Conservation (phyloP, 768 basidiomycete genomes). For the Russula vinacea region DNA sequence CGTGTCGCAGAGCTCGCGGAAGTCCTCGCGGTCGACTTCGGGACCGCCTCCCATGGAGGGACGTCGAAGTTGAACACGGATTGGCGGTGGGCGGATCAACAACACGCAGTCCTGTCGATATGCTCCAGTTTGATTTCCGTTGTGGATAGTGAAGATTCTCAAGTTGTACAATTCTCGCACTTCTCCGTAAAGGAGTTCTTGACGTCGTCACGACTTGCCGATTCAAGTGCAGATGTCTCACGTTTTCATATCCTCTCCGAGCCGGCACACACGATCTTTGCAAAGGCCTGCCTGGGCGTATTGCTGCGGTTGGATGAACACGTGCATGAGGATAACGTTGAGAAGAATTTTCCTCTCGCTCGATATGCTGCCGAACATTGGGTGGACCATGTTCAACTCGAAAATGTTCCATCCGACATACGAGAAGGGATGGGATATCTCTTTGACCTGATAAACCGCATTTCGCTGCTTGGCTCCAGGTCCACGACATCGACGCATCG, state of each 20-base stretch:
- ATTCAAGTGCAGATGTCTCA: not conserved
- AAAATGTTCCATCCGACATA: not conserved
- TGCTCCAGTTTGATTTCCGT: conserved; percentile 2
- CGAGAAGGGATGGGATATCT: not conserved
- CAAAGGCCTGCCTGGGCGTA: conserved; percentile 2
- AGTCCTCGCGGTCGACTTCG: conserved; percentile 11
- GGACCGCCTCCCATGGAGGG: not conserved
- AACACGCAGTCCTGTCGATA: not conserved
- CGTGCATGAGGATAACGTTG: not conserved
- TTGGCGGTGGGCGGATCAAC: conserved; percentile 7
- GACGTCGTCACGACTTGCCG: not conserved
- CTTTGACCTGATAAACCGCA: not conserved
- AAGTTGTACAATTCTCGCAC: conserved; percentile 7
- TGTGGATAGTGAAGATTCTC: not conserved
- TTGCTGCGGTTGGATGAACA: not conserved
- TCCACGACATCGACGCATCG: not conserved
- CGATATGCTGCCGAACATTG: conserved; percentile 6
- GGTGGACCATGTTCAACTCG: not conserved
- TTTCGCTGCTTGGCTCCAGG: not conserved
- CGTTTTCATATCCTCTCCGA: not conserved
- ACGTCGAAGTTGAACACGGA: not conserved
- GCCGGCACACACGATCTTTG: not conserved
- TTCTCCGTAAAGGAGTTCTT: conserved; percentile 11
- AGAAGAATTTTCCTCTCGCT: not conserved
- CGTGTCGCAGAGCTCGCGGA: conserved; percentile 8